Conservation (phyloP, 2,329 filamentous ascomycete genomes). For the Microdochium bolleyi region DNA sequence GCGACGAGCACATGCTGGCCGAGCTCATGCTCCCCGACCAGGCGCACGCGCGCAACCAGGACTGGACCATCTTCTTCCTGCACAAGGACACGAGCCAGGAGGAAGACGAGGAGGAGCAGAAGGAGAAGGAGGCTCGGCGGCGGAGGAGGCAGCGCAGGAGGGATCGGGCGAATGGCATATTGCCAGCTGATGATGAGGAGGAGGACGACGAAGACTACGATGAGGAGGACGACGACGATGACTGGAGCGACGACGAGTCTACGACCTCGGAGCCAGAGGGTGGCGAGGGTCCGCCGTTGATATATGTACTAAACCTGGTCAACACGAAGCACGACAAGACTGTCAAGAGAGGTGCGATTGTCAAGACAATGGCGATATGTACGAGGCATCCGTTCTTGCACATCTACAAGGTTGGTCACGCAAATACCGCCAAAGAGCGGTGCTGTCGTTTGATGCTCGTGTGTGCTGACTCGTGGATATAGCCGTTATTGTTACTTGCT, state of each 20-base stretch:
- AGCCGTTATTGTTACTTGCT: constrained; percentile 83
- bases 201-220: constrained; percentile 36
- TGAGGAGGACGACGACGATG: constrained; percentile 31
- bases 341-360: constrained; percentile 85
- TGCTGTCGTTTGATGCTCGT: too few species aligned
- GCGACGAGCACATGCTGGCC: constrained; percentile 95
- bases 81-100: constrained; percentile 88
- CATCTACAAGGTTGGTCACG: constrained; percentile 77
- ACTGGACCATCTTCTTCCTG: constrained; percentile 98
- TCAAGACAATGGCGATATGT: constrained; percentile 98
- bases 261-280: constrained; percentile 58
- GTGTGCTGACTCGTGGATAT: too few species aligned
- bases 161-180: constrained; percentile 40
- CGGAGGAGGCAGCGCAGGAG: constrained; percentile 42
- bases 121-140: constrained; percentile 44
- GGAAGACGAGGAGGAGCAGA: constrained; percentile 67
- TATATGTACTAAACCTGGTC: constrained; percentile 95
- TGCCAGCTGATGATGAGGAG: constrained; percentile 34
- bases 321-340: constrained; percentile 96
- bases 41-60: constrained; percentile 86
- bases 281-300: constrained; percentile 79
- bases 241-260: constrained; percentile 39
- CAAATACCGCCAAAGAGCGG: too few species aligned
- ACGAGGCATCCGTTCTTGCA: constrained; percentile 95
- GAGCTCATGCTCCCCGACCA: constrained; percentile 98